These are phyloP conservation scores for Coemansia sp. DNA, from an alignment of 192 early-diverging fungal genomes.

Conservation along the genomic window DNA sequence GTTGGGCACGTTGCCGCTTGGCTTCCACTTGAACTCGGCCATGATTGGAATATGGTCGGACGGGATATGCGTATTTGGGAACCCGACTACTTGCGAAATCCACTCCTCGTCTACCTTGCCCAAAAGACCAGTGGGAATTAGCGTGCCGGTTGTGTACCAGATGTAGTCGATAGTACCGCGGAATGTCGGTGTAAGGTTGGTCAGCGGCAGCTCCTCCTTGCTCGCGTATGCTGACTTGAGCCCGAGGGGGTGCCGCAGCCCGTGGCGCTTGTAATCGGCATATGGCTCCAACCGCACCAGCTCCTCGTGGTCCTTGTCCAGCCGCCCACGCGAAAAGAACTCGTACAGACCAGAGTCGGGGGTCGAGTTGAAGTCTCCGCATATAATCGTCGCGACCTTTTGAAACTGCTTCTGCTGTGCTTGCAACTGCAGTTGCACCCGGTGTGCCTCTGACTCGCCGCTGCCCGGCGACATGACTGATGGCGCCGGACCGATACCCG, in stretches of 20 bases:
- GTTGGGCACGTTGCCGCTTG: conserved; percentile 18
- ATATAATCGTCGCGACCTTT: conserved; percentile 60
- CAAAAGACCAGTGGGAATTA: conserved; percentile 77
- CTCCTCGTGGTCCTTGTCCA: conserved; percentile 83
- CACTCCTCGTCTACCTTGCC: conserved; percentile 83
- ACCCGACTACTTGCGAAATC: conserved; percentile 75
- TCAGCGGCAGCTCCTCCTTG: conserved; percentile 79
- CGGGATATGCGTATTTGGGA: conserved; percentile 88
- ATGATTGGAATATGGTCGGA: conserved; percentile 77
- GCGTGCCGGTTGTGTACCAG: conserved; percentile 78
- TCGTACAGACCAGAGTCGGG: conserved; percentile 90
- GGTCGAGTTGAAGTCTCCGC: conserved; percentile 93
- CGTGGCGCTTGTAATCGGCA: conserved; percentile 79
- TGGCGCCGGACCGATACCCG: conserved; percentile 11
- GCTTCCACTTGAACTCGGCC: conserved; percentile 70
- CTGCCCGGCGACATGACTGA: conserved; percentile 1
- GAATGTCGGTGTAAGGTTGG: conserved; percentile 87
- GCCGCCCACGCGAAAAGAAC: conserved; percentile 74
- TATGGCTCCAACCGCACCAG: conserved; percentile 75
- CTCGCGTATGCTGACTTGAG: conserved; percentile 81
- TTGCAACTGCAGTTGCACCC: conserved; percentile 44
- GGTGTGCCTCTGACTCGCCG: conserved; percentile 43
- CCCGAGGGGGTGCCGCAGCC: conserved; percentile 76
- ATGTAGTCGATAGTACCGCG: conserved; percentile 92
- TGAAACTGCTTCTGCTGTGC: conserved; percentile 56